Percentiles rank a stretch among this genome's conserved stretches.
These are phyloP conservation scores for Globisporangium lucens DNA, from an alignment of 352 stramenopile species.

Conservation along the genomic window DNA sequence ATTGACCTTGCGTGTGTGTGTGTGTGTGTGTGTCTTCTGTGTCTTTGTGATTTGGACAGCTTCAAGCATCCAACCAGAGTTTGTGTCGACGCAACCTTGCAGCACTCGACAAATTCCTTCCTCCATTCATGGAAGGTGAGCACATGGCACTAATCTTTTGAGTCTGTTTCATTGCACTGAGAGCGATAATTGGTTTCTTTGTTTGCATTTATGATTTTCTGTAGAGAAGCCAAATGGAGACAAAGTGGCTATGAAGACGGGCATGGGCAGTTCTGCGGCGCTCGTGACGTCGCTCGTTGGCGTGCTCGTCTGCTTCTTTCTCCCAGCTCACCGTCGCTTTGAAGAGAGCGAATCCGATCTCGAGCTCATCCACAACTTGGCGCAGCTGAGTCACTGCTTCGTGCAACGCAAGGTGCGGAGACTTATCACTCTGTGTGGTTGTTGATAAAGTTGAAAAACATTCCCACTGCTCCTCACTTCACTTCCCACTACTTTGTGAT, in stretches of 20 bases:
- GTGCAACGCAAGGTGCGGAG: slow-evolving; percentile 92
- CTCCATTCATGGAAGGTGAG: slow-evolving; percentile 42
- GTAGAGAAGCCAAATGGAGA: slow-evolving; percentile 36
- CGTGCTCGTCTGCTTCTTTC: slow-evolving; percentile 84
- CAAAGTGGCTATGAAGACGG: slow-evolving; percentile 90
- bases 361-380: slow-evolving; percentile 92
- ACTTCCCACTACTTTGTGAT: background rate
- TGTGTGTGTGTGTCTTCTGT: background rate
- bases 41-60: slow-evolving; percentile 28
- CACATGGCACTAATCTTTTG: background rate
- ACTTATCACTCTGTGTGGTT: background rate
- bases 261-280: slow-evolving; percentile 94
- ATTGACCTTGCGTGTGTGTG: background rate
- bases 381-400: slow-evolving; percentile 94
- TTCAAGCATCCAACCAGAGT: slow-evolving; percentile 57
- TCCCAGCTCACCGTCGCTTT: slow-evolving; percentile 28
- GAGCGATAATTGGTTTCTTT: background rate
- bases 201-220: background rate
- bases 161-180: background rate
- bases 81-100: slow-evolving; percentile 64
- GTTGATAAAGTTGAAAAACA: background rate
- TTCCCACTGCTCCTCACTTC: background rate
- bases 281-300: slow-evolving; percentile 94
- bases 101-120: slow-evolving; percentile 82
- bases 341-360: slow-evolving; percentile 21